Percentiles rank a stretch among this genome's conserved stretches.
These are phyloP conservation scores for Blastobotrys apis DNA, from an alignment of 1,139 yeast genomes.

Conservation along the genomic window DNA sequence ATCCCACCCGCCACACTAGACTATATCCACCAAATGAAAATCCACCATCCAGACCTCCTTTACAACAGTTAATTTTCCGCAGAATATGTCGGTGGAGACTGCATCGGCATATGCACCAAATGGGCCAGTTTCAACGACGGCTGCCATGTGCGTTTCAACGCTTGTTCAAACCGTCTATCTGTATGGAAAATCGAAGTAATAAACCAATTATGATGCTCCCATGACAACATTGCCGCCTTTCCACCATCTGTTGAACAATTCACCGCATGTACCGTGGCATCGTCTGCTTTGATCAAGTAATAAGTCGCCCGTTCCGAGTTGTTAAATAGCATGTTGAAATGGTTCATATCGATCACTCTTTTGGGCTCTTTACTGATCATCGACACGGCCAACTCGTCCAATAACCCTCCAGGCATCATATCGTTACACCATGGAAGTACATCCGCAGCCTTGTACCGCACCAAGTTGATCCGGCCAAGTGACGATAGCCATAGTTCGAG, in stretches of 20 bases:
- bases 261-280: slow-evolving; percentile 1
- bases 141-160: slow-evolving; percentile 6
- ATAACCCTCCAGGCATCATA: background rate
- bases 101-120: background rate
- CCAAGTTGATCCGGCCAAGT: slow-evolving; percentile 1
- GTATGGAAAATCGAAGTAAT: background rate
- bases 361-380: background rate
- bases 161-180: slow-evolving; percentile 3
- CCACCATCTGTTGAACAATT: slow-evolving; percentile 1
- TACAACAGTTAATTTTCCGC: background rate
- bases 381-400: background rate
- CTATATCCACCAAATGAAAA: background rate
- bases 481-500: slow-evolving; percentile 3
- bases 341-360: slow-evolving; percentile 1
- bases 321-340: slow-evolving; percentile 1
- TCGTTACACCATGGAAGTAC: slow-evolving; percentile 2
- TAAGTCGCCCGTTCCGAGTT: background rate
- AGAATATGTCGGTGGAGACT: slow-evolving; percentile 1
- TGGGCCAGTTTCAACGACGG: background rate
- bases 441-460: background rate
- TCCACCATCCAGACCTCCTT: background rate
- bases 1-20: no score
- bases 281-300: slow-evolving; percentile 1
- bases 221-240: slow-evolving; percentile 1
- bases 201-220: slow-evolving; percentile 8